Evolutionary conservation across 2,329 filamentous ascomycete genomes (phyloP).

Genomic region (Celoporthe dispersa): DNA sequence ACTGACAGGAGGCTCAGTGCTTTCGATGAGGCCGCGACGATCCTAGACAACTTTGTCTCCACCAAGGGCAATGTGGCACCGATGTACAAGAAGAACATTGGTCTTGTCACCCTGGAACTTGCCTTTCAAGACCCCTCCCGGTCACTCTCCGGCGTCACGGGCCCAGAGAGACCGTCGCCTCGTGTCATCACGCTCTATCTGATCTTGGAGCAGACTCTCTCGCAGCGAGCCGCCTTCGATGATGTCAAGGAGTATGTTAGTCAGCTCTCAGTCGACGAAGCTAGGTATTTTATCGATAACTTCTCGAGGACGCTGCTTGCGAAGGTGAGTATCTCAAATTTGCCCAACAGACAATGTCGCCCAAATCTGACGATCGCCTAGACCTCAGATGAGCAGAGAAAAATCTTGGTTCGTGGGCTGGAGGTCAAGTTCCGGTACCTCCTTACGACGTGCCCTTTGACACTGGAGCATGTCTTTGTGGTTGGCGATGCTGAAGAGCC

Average conservation of each 20-base stretch:
- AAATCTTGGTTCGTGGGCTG: conserved; percentile 38
- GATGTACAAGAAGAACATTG: conserved; percentile 43
- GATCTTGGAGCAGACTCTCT: conserved; percentile 41
- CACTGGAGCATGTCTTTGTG: conserved; percentile 34
- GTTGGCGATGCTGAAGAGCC: conserved; percentile 33
- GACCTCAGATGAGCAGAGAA: conserved; percentile 18
- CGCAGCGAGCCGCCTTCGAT: conserved; percentile 45
- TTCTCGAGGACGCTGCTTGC: conserved; percentile 41
- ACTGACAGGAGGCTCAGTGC: conserved; percentile 31
- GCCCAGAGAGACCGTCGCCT: conserved; percentile 30
- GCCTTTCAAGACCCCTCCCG: conserved; percentile 37
- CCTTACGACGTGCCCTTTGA: conserved; percentile 45
- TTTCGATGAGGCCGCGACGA: conserved; percentile 36
- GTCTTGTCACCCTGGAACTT: conserved; percentile 39
- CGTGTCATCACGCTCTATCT: conserved; percentile 40
- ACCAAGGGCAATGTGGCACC: conserved; percentile 34
- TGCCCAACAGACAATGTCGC: neutral
- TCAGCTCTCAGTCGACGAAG: conserved; percentile 45
- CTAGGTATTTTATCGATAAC: conserved; percentile 45
- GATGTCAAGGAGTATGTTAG: conserved; percentile 52
- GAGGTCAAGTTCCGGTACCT: conserved; percentile 51
- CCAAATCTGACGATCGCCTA: conserved; percentile 11
- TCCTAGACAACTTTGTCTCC: conserved; percentile 36
- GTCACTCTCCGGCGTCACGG: conserved; percentile 27
- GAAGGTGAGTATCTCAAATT: conserved; percentile 34